Conservation (phyloP, 2,329 filamentous ascomycete genomes). For the Trematosphaeria pertusa region DNA sequence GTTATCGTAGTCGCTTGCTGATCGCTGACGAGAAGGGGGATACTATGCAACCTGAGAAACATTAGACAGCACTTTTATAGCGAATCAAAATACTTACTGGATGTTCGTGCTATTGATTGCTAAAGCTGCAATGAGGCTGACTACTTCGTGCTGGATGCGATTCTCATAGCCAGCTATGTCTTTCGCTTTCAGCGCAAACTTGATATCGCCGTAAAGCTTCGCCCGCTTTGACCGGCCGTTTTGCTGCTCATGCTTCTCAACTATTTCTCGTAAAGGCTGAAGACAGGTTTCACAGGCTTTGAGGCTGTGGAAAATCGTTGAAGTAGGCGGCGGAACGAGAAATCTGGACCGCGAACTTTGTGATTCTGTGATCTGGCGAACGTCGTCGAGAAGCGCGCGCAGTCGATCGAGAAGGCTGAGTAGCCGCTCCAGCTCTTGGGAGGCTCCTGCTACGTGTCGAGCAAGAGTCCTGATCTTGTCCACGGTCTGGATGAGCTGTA, state of each 20-base stretch:
- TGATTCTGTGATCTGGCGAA: neutral
- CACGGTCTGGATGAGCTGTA: conserved; percentile 23
- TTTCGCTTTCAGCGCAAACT: neutral
- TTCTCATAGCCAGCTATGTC: neutral
- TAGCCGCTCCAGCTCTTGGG: conserved; percentile 20
- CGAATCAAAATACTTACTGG: neutral
- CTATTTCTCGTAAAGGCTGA: neutral
- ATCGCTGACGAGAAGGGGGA: neutral
- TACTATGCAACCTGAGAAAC: neutral
- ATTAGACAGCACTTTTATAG: neutral
- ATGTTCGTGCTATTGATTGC: neutral
- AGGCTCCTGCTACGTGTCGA: conserved; percentile 11
- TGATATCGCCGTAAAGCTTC: neutral
- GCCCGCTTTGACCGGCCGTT: neutral
- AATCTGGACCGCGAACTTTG: neutral
- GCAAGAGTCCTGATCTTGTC: conserved; percentile 13
- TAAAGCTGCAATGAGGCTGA: neutral
- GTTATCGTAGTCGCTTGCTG: no score
- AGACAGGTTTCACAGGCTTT: conserved; percentile 18
- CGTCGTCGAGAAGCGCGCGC: neutral
- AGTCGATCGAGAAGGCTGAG: neutral
- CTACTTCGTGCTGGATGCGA: neutral
- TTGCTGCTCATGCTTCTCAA: neutral
- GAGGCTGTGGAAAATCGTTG: conserved; percentile 15
- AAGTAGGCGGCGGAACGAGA: conserved; percentile 15